Evolutionary conservation across 1,284 basidiomycete species (phyloP), one percentile per base, ranked within the genome.

Genomic region (Trichosporon sp.): DNA sequence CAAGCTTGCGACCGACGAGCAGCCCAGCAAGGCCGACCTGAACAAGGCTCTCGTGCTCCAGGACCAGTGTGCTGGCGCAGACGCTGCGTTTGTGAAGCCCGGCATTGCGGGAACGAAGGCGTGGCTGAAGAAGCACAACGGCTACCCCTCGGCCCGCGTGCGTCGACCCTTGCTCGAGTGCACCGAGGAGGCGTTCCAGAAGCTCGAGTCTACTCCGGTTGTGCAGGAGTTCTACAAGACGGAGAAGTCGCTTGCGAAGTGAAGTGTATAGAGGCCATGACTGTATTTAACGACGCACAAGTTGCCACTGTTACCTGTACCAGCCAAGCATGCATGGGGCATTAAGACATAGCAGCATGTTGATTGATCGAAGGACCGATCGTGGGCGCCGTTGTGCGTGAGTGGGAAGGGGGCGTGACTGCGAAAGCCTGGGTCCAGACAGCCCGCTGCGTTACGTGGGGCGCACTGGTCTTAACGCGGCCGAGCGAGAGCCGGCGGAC

Each of bases 61-160:
- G 80, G 91, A 89, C 31, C 88, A 93, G 70, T 86, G 92, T 64
- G 90, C 91, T 25, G 88, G 87, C 35, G 92, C 89, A 3, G 93
- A 96, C 78, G 89, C 86, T 72, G 91, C 91, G 13, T 90, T 93
- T 75, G 88, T 90, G 31, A 91, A 91, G 79, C 83, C 88, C 2
- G 91, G 90, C 3, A 91, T 95, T 74, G 84, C 90, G 1, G 93
- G 92, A 7, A 93, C 91, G 13, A 96, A 96, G 83, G 90, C 85
- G 79, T 86, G 92, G 65, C 82, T 94, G 32, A 84, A 91, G 81
- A 89, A 88, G 78, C 81, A 91, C 64, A 76, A 75, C 74, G 92
- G 92, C 5, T 92, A 92, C 77, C 76, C 78, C 7, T 68, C 64
- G 8, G 90, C 90, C 18, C 91, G 92, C 0, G 81, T 86, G 38